These are phyloP conservation scores for Plasmodium billcollinsi DNA, from an alignment of 169 alveolate genomes.

Conservation along the genomic window DNA sequence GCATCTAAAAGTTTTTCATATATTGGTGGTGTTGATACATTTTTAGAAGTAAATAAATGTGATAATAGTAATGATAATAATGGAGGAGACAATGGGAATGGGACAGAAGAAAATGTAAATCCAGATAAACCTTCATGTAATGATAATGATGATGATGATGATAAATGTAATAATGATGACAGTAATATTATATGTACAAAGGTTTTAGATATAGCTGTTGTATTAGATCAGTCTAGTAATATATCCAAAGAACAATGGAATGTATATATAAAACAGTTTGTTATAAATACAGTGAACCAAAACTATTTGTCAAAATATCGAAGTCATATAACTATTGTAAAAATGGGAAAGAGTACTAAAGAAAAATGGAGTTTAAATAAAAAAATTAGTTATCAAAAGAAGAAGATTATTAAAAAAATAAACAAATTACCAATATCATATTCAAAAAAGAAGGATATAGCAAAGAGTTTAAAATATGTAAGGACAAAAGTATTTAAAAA, in stretches of 20 bases:
- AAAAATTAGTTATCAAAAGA: constrained; percentile 44
- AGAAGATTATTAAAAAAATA: constrained; percentile 38
- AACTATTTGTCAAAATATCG: constrained; percentile 58
- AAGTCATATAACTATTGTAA: constrained; percentile 52
- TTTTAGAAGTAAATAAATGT: constrained; percentile 30
- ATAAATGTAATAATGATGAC: constrained; percentile 21
- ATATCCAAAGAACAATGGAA: constrained; percentile 59
- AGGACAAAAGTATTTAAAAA: constrained; percentile 21
- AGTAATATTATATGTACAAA: constrained; percentile 48
- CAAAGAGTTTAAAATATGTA: constrained; percentile 38
- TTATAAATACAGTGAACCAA: constrained; percentile 22
- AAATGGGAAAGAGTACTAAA: constrained; percentile 28
- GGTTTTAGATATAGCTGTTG: constrained; percentile 56
- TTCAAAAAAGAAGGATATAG: constrained; percentile 23
- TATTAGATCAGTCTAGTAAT: constrained; percentile 58
- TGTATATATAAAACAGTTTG: constrained; percentile 42
- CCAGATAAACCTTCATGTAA: constrained; percentile 25
- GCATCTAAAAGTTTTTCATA: constrained; percentile 19
- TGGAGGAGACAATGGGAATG: background rate
- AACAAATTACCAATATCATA: constrained; percentile 14
- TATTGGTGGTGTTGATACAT: constrained; percentile 9
- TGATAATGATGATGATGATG: constrained; percentile 67
- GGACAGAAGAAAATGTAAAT: background rate
- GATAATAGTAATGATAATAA: background rate
- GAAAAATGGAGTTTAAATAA: constrained; percentile 33